Percentiles rank a stretch among this genome's conserved stretches.
Evolutionary conservation across 768 basidiomycete genomes (phyloP).

Genomic region (Boletus vermiculosoides): DNA sequence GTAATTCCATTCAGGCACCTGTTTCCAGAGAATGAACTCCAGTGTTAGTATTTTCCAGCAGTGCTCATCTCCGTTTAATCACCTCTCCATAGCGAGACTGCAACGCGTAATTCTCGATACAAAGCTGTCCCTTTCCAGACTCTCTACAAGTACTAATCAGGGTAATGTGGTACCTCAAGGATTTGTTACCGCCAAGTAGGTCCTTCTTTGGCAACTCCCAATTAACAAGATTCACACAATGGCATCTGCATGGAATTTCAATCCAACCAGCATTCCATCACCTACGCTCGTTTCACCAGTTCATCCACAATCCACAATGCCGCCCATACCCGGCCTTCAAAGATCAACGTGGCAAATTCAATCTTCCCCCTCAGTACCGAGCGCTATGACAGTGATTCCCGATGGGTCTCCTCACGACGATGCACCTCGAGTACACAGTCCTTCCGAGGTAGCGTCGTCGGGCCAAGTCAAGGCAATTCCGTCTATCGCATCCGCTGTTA

Average conservation of each 20-base stretch:
- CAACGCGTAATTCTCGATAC: slow-evolving; percentile 16
- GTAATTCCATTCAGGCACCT: slow-evolving; percentile 20
- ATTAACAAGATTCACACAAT: slow-evolving; percentile 4
- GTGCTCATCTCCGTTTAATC: not conserved
- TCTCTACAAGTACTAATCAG: not conserved
- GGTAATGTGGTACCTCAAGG: not conserved
- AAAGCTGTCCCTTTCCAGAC: not conserved
- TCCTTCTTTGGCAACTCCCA: slow-evolving; percentile 1
- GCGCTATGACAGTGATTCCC: not conserved
- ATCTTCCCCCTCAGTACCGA: not conserved
- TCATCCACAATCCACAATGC: not conserved
- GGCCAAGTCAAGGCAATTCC: not conserved
- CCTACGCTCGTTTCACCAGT: not conserved
- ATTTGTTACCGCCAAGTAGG: slow-evolving; percentile 10
- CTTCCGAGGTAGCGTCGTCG: not conserved
- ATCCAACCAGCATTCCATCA: not conserved
- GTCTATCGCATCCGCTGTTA: not conserved
- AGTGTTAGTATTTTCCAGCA: slow-evolving; percentile 12
- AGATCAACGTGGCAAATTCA: not conserved
- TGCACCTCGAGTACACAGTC: not conserved
- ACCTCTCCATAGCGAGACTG: slow-evolving; percentile 18
- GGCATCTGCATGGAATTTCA: not conserved
- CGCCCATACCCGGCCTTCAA: not conserved
- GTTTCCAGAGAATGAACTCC: slow-evolving; percentile 25
- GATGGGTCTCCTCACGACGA: not conserved